Evolutionary conservation across 2,329 filamentous ascomycete species (phyloP), one percentile per base, ranked within the genome.

Genomic region (Aspergillus alliaceus): DNA sequence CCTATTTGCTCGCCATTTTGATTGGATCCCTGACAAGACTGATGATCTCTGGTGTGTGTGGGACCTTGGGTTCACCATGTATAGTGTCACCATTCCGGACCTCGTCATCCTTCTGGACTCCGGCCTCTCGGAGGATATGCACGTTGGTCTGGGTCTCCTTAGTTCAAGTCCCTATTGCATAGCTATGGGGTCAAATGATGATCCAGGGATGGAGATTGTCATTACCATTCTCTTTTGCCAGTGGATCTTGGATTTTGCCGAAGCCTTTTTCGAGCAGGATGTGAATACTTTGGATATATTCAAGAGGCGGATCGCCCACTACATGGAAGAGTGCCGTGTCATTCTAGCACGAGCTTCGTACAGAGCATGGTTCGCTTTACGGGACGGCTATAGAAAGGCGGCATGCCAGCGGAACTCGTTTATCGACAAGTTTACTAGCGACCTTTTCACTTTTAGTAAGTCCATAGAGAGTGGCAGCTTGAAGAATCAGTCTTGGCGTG

Each of bases 201-300:
- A 68, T 40, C 67, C 66, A 1, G 71, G 70, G 3, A 52, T 74
- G 61, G 72, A 75, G 47, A 59, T 73, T 11, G 64, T 72, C 11
- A 63, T 75, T 44, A 56, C 54, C 6, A 66, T 71, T 29, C 54
- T 66, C 25, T 72, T 68, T 42, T 63, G 65, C 20, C 70, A 72
- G 52, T 74, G 70, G 54, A 52, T 72, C 1, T 29, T 64, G 12
- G 72, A 74, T 40, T 65, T 65, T 25, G 61, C 63, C 2, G 68
- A 68, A 12, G 53, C 60, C 12, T 49, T 69, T 24, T 62, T 66
- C 25, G 39, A 61, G 2, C 25, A 65, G 0, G 57, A 58, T 9
- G 51, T 48, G 2, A 34, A 51, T 9, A 44, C 27, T 18, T 48
- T 47, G 14, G 53, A 52, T 2, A 54, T 57, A 12, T 56, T 66